phyloP scores from a whole-genome alignment of 2,329 filamentous ascomycete species.

The Colletotrichum limetticola region DNA sequence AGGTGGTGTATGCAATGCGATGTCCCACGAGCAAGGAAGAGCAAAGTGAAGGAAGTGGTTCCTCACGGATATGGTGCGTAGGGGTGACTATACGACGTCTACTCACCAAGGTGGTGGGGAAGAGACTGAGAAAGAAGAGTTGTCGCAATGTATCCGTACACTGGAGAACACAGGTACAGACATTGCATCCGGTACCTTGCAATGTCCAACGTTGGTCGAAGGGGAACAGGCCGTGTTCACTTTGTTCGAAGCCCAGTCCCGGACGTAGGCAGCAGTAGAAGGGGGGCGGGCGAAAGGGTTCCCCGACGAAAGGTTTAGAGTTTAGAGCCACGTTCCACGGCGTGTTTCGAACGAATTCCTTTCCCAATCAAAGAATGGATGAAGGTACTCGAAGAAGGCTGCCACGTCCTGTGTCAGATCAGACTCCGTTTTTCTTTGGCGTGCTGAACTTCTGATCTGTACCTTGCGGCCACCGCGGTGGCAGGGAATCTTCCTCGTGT shows the following conservation, averaged over 20 bases:
- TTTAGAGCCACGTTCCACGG: constrained; percentile 31
- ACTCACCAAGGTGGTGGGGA: neutral
- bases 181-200: neutral
- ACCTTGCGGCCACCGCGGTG: constrained; percentile 12
- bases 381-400: neutral
- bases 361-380: constrained; percentile 13
- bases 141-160: neutral
- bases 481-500: neutral
- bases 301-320: constrained; percentile 13
- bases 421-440: neutral
- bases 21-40: neutral
- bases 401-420: constrained; percentile 1
- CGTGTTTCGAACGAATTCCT: constrained; percentile 31
- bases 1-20: neutral
- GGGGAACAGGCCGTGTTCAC: constrained; percentile 7
- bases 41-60: neutral
- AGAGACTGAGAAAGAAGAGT: neutral
- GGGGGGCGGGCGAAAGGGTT: neutral
- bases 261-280: neutral
- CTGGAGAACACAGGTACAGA: neutral
- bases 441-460: neutral
- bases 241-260: constrained; percentile 3
- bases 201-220: neutral
- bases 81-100: neutral
- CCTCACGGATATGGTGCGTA: neutral